Base-by-base conservation (phyloP, 306 rosid species). In the Citrullus amarus region DNA sequence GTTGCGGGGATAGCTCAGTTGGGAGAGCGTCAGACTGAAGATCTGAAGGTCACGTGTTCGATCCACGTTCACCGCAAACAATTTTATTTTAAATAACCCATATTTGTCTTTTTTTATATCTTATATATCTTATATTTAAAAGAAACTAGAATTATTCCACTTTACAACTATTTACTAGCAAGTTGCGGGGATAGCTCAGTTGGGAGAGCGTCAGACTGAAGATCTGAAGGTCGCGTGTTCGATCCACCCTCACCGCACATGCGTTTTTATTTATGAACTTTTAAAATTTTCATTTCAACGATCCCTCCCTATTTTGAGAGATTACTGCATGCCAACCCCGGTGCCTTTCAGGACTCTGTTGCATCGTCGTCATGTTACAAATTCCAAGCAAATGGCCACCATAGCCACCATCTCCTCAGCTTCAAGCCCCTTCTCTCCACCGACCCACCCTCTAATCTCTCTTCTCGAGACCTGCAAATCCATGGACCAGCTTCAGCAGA, bases 401-500 rank as follows among this genome's bases (percentile, higher is more conserved):
- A 79, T 76, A 48, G 79, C 83, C 57, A 0, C 20, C 2, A 16
- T 82, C 34, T 79, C 90, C 69, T 53, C 63, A 46, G 78, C 84
- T 57, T 53, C 8, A 53, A 53, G 17, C 3, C 3, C 57, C 8
- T 1, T 53, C 9, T 53, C 57, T 53, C 55, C 84, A 48, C 77
- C 76, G 9, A 6, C 48, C 68, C 80, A 50, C 44, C 50, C 81
- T 9, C 58, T 50, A 50, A 12, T 83, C 67, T 56, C 70, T 71
- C 79, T 89, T 70, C 77, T 92, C 58, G 83, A 86, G 67, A 81
- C 62, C 56, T 91, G 93, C 87, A 83, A 85, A 36, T 88, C 92
- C 82, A 87, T 87, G 90, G 80, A 87, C 39, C 92, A 87, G 14
- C 81, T 94, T 67, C 90, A 85, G 86, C 93, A 92, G 87, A 84